Evolutionary conservation across 148 eudicot species (phyloP), one percentile per base, ranked within the genome.

Genomic region (Chenopodium album): DNA sequence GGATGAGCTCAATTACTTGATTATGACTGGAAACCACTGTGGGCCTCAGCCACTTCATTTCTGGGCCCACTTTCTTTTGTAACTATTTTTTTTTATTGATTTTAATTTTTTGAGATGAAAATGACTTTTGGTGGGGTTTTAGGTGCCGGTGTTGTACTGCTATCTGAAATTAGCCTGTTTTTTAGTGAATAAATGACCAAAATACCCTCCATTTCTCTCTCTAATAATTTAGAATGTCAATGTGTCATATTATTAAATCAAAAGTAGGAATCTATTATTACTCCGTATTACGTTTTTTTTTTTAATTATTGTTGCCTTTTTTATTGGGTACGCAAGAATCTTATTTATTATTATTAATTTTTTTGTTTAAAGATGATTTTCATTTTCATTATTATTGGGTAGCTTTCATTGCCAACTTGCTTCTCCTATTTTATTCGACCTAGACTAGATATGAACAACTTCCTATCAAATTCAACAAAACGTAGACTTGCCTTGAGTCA

Each of bases 1-100:
- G 86, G 83, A 73, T 76, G 77, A 62, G 75, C 77, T 52, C n/a
- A 64, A 76, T 68, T 80, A 66, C 56, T 84, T 71, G 84, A 84
- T 11, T 13, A 72, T 71, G 84, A 84, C 86, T 63, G 77, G 34
- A 80, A 80, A 80, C 84, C 37, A 80, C 80, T 70, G 81, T 74
- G 77, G 73, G 70, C 2, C 78, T 67, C 54, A 72, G 82, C 85
- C 87, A 82, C 77, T 72, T 46, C 46, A 72, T 84, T 48, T 17
- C 14, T 67, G 81, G 83, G 84, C 82, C 83, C 85, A 37, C 41
- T 26, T 52, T 76, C 23, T 22, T 8, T 59, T 60, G 28, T 59
- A 23, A 0, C 0, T 17, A 56, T 60, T 17, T 13, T 44, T 41
- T 37, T 41, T 0, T n/a, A 4, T 60, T 60, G 10, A 12, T 9